Percentiles rank a stretch among this genome's conserved stretches.
Conservation (phyloP, 768 basidiomycete genomes). For the Wakefieldia striispora region DNA sequence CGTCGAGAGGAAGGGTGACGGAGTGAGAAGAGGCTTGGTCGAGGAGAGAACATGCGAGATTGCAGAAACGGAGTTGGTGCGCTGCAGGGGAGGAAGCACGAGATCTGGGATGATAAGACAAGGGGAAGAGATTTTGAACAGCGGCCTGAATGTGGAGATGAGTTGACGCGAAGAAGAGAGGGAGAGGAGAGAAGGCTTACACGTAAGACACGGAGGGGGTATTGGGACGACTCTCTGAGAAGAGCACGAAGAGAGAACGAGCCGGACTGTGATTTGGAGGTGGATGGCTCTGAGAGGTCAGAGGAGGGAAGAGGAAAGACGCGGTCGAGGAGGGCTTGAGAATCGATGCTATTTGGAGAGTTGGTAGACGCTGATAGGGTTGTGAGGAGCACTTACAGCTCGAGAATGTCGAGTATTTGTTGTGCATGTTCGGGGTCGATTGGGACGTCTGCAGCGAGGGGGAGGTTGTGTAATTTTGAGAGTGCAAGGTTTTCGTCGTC, state of each 20-base stretch:
- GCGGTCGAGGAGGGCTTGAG: conserved; percentile 76
- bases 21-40: conserved; percentile 61
- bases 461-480: conserved; percentile 26
- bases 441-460: conserved; percentile 47
- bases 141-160: conserved; percentile 45
- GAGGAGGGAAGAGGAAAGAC: conserved; percentile 57
- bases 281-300: conserved; percentile 40
- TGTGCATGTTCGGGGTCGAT: conserved; percentile 45
- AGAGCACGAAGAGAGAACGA: conserved; percentile 55
- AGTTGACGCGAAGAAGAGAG: conserved; percentile 11
- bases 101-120: conserved; percentile 66
- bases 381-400: conserved; percentile 39
- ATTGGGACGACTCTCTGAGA: conserved; percentile 49
- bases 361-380: not conserved
- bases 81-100: conserved; percentile 58
- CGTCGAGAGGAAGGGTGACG: conserved; percentile 44
- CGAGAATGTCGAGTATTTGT: conserved; percentile 58
- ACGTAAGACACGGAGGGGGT: conserved; percentile 54
- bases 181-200: conserved; percentile 39
- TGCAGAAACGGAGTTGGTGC: conserved; percentile 73
- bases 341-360: conserved; percentile 51
- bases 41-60: conserved; percentile 68
- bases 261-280: conserved; percentile 34
- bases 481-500: conserved; percentile 20
- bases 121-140: conserved; percentile 64